phyloP scores from a whole-genome alignment of 352 stramenopile genomes.

The Globisporangium solare region DNA sequence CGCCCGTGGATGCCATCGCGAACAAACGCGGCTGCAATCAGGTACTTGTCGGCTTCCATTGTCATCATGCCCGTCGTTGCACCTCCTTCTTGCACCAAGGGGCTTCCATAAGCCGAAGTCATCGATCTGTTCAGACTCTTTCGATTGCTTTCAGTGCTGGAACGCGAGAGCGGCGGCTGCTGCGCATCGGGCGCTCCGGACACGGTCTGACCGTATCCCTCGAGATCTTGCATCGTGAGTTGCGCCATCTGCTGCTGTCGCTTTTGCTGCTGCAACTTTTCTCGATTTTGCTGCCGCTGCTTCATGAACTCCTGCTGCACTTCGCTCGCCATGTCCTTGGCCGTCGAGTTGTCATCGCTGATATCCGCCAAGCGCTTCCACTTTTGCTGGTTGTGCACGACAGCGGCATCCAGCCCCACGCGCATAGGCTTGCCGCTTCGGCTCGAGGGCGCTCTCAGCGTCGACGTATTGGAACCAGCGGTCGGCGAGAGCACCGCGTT shows the following conservation, averaged over 20 bases:
- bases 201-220: not conserved
- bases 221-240: slow-evolving; percentile 5
- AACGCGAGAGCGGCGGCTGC: not conserved
- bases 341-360: slow-evolving; percentile 72
- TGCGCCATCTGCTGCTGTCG: slow-evolving; percentile 28
- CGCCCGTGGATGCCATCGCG: slow-evolving; percentile 79
- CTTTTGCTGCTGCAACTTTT: slow-evolving; percentile 36
- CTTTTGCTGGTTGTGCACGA: slow-evolving; percentile 79
- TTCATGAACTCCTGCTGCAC: slow-evolving; percentile 69
- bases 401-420: slow-evolving; percentile 55
- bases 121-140: slow-evolving; percentile 10
- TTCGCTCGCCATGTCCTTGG: slow-evolving; percentile 81
- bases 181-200: not conserved
- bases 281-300: slow-evolving; percentile 21
- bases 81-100: slow-evolving; percentile 9
- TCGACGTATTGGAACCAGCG: slow-evolving; percentile 9
- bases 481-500: slow-evolving; percentile 7
- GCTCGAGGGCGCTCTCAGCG: not conserved
- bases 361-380: slow-evolving; percentile 78
- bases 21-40: slow-evolving; percentile 77
- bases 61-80: slow-evolving; percentile 28
- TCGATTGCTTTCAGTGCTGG: not conserved
- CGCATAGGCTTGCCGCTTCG: slow-evolving; percentile 22
- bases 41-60: slow-evolving; percentile 59
- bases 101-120: not conserved